phyloP scores from a whole-genome alignment of 768 basidiomycete species.

The Lentinus tigrinus region DNA sequence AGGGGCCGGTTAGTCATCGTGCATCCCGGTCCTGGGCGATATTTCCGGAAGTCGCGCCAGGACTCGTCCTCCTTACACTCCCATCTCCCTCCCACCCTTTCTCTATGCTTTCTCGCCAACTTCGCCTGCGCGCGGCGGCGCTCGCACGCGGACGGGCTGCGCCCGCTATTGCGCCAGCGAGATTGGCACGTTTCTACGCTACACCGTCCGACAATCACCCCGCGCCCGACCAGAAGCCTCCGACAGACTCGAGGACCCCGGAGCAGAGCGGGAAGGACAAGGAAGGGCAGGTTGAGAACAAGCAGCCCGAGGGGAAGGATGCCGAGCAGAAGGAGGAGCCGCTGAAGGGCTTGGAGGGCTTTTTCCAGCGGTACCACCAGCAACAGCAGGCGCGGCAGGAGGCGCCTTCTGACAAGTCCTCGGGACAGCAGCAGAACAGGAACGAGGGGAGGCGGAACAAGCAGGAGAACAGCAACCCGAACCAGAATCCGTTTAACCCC shows the following conservation, averaged over 20 bases:
- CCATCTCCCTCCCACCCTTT: constrained; percentile 21
- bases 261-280: constrained; percentile 37
- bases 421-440: constrained; percentile 24
- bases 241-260: constrained; percentile 23
- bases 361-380: constrained; percentile 66
- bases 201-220: constrained; percentile 42
- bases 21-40: not conserved
- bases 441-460: constrained; percentile 40
- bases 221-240: constrained; percentile 28
- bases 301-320: constrained; percentile 32
- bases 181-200: constrained; percentile 44
- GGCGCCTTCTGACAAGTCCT: constrained; percentile 17
- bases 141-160: constrained; percentile 43
- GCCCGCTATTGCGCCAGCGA: constrained; percentile 26
- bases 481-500: constrained; percentile 52
- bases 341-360: constrained; percentile 72
- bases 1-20: constrained; percentile 25
- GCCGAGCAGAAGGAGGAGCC: constrained; percentile 38
- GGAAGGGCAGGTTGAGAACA: constrained; percentile 33
- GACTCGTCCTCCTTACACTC: constrained; percentile 1
- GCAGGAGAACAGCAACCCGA: constrained; percentile 50
- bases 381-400: constrained; percentile 37
- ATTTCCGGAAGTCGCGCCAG: constrained; percentile 4
- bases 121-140: constrained; percentile 45
- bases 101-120: constrained; percentile 62